These are phyloP conservation scores for Whalleya microplaca DNA, from an alignment of 2,329 filamentous ascomycete genomes.

Conservation along the genomic window DNA sequence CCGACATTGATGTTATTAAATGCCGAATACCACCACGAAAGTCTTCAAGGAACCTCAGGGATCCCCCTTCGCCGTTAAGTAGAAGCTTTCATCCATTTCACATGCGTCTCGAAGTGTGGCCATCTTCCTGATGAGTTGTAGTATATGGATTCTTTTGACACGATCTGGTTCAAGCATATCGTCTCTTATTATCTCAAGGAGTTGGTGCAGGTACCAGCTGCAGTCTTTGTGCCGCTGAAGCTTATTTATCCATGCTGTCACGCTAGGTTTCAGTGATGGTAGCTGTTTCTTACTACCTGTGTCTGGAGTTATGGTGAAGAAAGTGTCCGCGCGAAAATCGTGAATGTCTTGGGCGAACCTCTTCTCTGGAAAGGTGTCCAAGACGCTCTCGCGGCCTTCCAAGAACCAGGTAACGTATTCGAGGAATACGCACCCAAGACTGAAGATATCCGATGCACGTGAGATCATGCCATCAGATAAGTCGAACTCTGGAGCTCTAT, in stretches of 20 bases:
- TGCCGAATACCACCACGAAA: neutral
- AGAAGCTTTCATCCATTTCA: constrained; percentile 9
- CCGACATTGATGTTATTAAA: neutral
- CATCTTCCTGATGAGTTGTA: constrained; percentile 8
- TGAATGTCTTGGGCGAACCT: constrained; percentile 13
- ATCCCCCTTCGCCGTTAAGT: constrained; percentile 6
- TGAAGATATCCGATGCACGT: constrained; percentile 42
- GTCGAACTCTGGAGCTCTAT: constrained; percentile 44
- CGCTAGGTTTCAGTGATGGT: constrained; percentile 17
- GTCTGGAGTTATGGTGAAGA: constrained; percentile 19
- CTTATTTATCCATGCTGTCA: constrained; percentile 14
- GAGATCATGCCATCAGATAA: constrained; percentile 32
- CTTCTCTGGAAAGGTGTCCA: constrained; percentile 8
- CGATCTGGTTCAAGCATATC: constrained; percentile 22
- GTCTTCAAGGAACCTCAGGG: neutral
- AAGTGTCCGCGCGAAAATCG: constrained; percentile 20
- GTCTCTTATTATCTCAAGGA: constrained; percentile 23
- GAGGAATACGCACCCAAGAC: constrained; percentile 41
- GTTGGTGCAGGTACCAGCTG: constrained; percentile 15
- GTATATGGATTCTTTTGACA: constrained; percentile 9
- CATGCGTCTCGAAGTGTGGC: constrained; percentile 5
- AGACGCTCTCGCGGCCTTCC: constrained; percentile 23
- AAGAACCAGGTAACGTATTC: constrained; percentile 43
- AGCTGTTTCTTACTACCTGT: neutral
- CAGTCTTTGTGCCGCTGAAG: constrained; percentile 13